These are phyloP conservation scores for Gleditsia sinensis DNA, from an alignment of 306 rosid species.

Conservation along the genomic window DNA sequence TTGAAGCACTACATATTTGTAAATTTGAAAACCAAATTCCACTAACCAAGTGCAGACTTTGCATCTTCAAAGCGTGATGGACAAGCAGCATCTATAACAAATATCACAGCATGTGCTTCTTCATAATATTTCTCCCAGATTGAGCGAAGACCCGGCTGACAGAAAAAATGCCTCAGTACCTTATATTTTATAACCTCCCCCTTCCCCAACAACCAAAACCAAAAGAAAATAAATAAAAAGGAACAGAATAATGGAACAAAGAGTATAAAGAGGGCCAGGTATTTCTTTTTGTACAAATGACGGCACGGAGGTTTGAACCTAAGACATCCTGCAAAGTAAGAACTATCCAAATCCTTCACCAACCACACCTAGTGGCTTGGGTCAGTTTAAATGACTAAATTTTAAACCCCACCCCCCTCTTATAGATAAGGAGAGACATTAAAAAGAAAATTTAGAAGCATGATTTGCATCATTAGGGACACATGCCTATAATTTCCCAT, in stretches of 20 bases:
- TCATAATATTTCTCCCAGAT: constrained; percentile 97
- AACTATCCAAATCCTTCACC: no score
- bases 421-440: not conserved
- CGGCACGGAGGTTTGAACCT: no score
- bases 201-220: not conserved
- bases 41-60: constrained; percentile 91
- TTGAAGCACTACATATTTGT: constrained; percentile 4
- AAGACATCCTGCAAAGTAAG: no score
- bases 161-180: constrained; percentile 35
- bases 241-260: constrained; percentile 17
- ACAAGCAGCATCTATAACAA: constrained; percentile 78
- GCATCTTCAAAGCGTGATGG: constrained; percentile 90
- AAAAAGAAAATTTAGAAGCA: no score
- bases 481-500: not conserved
- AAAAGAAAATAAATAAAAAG: not conserved
- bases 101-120: constrained; percentile 92
- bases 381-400: not conserved
- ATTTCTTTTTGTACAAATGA: not conserved
- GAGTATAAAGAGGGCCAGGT: not conserved
- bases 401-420: not conserved
- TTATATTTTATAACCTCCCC: constrained; percentile 19
- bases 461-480: not conserved
- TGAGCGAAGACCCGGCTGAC: constrained; percentile 91
- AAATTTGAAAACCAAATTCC: constrained; percentile 21
- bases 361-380: no score